Base-by-base conservation (phyloP, 2,329 filamentous ascomycete genomes). In the Chrysoporthe puriensis region DNA sequence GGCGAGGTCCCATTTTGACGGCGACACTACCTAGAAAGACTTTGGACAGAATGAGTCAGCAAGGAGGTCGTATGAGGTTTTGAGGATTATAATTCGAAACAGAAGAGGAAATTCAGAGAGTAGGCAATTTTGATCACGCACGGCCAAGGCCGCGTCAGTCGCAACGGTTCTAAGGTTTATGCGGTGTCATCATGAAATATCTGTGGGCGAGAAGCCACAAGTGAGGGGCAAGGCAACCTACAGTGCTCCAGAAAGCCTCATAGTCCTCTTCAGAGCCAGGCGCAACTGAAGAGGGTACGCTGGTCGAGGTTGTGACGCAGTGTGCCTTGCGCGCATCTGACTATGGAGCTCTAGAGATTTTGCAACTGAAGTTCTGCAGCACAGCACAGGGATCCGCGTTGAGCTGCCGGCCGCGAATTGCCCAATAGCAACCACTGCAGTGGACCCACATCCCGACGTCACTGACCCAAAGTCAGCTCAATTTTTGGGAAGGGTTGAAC, bases 141-240 rank as follows among this genome's bases (percentile, higher is more conserved):
- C 78, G 80, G 77, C 74, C 73, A 68, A 72, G 72, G 73, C 78
- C 79, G 78, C 81, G 81, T 86, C 84, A 86, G 81, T 85, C 83
- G 84, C 84, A 86, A 85, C 84, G 83, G 84, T 86, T 86, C 84
- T 85, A 81, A 80, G 76, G 81, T 79, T 80, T 77, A 80, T 78
- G 75, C 64, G 76, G 75, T 79, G 78, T 85, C 84, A 86, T 86
- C 84, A 85, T 80, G 69, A 66, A 52, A 60, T 34, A 16, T 1
- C 4, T 26, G 56, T 5, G 18, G 7, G 40, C 1, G 1, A 16
- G 6, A 9, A 7, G 44, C 4, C 14, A 14, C n/a, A 43, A 66
- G 59, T 60, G 44, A 48, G 48, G 36, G 14, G 4, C 9, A 32
- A 57, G 3, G 4, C 2, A 21, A 63, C 68, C 65, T 63, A 70